Evolutionary conservation across 345 rosid species (phyloP), one percentile per base, ranked within the genome.

Genomic region (Arabis hirsuta): DNA sequence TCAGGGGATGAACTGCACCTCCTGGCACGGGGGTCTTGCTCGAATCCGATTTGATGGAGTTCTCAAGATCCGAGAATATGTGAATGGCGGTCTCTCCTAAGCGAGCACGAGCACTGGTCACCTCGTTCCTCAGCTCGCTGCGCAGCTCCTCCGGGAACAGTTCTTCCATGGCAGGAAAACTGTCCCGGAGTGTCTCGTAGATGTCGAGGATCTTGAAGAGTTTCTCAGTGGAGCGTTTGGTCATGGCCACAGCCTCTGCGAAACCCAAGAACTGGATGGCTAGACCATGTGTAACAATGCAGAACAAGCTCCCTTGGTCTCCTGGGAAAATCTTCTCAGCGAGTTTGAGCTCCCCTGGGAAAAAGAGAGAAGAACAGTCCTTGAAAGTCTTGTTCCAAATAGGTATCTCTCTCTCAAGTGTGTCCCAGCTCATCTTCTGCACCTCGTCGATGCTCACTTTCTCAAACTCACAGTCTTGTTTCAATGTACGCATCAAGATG

Each of bases 1-100:
- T 88, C 29, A 89, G 55, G 0, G 97, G 98, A 62, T 94, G 98
- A 38, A 91, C 95, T 0, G 97, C 96, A 0, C 97, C 98, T 10
- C 96, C 96, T 0, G 96, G 97, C 27, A 91, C 96, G 0, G 86
- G 82, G 11, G 84, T 91, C 71, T 81, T 90, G 20, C 84, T 89
- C 0, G 87, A 78, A 50, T 91, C 98, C 0, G 90, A 84, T 65
- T 80, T 82, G 74, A 94, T 91, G 2, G 92, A 86, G 52, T 81
- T 80, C 75, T 94, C 97, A 7, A 94, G 76, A 73, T 91, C 95
- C 27, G 81, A 73, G 45, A 94, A 91, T 9, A 87, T 86, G 72
- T 69, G 60, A 44, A 91, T 83, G 0, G 88, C 88, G 0, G 93
- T 85, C 73, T 91, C 98, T 2, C 98, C 97, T 4, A 91, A 74